Evolutionary conservation across 2,329 filamentous ascomycete species (phyloP).

Genomic region (Neofusicoccum ribis): DNA sequence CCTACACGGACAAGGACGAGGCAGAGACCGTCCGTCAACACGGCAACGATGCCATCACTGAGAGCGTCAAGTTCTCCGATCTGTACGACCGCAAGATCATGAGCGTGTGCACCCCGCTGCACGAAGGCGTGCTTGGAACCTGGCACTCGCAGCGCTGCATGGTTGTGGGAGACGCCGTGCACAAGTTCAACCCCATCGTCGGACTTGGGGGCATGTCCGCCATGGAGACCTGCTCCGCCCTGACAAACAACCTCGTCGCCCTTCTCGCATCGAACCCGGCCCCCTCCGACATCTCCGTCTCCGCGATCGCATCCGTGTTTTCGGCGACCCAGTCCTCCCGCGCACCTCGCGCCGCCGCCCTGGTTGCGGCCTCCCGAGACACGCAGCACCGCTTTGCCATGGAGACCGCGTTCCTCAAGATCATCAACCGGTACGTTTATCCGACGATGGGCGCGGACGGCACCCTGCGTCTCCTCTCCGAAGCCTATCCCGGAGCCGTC

Average conservation of each 20-base stretch:
- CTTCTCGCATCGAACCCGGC: not conserved
- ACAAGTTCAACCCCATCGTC: slow-evolving; percentile 13
- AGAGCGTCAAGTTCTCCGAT: not conserved
- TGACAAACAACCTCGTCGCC: not conserved
- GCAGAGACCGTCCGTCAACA: not conserved
- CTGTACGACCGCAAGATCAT: not conserved
- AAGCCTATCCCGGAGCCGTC: not conserved
- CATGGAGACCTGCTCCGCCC: not conserved
- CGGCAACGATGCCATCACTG: not conserved
- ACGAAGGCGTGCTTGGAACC: not conserved
- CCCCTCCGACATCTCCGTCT: not conserved
- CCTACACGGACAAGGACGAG: not conserved
- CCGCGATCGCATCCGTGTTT: not conserved
- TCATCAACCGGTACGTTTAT: not conserved
- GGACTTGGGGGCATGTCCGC: not conserved
- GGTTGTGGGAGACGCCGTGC: slow-evolving; percentile 5
- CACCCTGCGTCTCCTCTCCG: not conserved
- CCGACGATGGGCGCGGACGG: not conserved
- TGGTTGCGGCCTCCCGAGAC: not conserved
- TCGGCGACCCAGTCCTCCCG: not conserved
- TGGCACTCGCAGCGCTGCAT: slow-evolving; percentile 2
- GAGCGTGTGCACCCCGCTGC: not conserved
- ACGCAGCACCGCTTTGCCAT: not conserved
- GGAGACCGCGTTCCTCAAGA: not conserved
- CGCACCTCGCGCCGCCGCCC: not conserved